A percentile compares a stretch with the other conserved stretches of the same genome.
phyloP scores from a whole-genome alignment of 2,329 filamentous ascomycete genomes.

The Aureobasidium sp. region DNA sequence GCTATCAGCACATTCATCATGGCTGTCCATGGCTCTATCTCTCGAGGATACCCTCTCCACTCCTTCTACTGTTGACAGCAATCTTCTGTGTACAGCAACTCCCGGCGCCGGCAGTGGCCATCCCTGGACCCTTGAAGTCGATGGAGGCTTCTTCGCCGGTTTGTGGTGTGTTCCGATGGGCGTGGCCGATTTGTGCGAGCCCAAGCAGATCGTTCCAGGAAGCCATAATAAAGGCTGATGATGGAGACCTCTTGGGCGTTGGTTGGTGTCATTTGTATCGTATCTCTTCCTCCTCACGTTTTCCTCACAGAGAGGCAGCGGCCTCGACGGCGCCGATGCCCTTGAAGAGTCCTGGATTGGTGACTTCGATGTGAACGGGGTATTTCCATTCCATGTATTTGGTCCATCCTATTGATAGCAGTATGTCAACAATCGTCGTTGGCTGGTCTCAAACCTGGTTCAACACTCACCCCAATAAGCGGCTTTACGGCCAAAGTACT shows the following conservation, averaged over 20 bases:
- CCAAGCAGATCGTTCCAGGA: no score
- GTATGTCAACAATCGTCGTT: slow-evolving; percentile 20
- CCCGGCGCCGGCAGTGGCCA: no score
- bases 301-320: slow-evolving; percentile 34
- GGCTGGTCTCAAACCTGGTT: no score
- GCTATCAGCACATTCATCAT: no score
- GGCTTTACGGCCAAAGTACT: slow-evolving; percentile 89
- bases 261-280: not conserved
- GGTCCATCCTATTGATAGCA: slow-evolving; percentile 64
- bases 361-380: slow-evolving; percentile 61
- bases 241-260: not conserved
- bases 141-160: no score
- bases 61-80: no score
- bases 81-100: no score
- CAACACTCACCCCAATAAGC: slow-evolving; percentile 81
- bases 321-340: slow-evolving; percentile 41
- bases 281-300: not conserved
- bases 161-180: no score
- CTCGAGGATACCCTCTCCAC: no score
- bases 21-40: no score
- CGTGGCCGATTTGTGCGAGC: not conserved
- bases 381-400: slow-evolving; percentile 95
- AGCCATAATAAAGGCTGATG: not conserved
- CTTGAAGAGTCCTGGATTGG: slow-evolving; percentile 41
- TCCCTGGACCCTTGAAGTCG: no score